Percentiles rank a stretch among this genome's conserved stretches.
Evolutionary conservation across 495 filamentous ascomycete species (phyloP).

Genomic region (Annulohypoxylon maeteangense): DNA sequence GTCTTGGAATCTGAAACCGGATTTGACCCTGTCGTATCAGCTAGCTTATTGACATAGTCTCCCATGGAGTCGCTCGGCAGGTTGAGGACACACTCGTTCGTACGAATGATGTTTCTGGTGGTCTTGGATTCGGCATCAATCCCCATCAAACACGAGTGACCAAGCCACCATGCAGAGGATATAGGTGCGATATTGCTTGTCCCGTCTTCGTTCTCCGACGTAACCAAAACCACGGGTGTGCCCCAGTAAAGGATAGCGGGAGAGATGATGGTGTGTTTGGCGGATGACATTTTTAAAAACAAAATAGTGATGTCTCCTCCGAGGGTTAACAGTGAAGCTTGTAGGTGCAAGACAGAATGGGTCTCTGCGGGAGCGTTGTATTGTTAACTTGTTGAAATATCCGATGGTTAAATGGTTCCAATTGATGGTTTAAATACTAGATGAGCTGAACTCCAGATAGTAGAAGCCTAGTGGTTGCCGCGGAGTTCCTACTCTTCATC

Average conservation of each 20-base stretch:
- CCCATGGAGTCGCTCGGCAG: constrained; percentile 54
- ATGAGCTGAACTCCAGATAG: not conserved
- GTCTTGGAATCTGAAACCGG: constrained; percentile 46
- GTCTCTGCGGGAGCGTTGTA: constrained; percentile 1
- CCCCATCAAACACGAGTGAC: constrained; percentile 58
- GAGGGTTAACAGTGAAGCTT: constrained; percentile 3
- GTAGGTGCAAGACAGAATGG: not conserved
- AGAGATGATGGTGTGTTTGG: constrained; percentile 50
- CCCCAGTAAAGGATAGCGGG: constrained; percentile 62
- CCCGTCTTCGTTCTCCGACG: constrained; percentile 56
- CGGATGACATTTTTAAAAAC: constrained; percentile 33
- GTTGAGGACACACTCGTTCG: constrained; percentile 58
- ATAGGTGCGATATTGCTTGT: constrained; percentile 57
- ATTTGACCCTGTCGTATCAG: constrained; percentile 53
- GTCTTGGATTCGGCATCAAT: constrained; percentile 53
- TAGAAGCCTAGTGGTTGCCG: constrained; percentile 11
- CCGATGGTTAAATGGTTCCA: not conserved
- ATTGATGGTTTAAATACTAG: constrained; percentile 26
- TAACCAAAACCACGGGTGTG: constrained; percentile 57
- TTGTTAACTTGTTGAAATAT: constrained; percentile 16
- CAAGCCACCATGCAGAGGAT: constrained; percentile 62
- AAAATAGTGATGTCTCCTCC: not conserved
- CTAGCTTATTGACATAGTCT: constrained; percentile 51
- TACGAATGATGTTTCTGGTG: constrained; percentile 56
- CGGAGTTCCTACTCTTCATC: constrained; percentile 33